Percentiles rank a stretch among this genome's conserved stretches.
Conservation (phyloP, 306 rosid genomes). For the Vigna trinervia region DNA sequence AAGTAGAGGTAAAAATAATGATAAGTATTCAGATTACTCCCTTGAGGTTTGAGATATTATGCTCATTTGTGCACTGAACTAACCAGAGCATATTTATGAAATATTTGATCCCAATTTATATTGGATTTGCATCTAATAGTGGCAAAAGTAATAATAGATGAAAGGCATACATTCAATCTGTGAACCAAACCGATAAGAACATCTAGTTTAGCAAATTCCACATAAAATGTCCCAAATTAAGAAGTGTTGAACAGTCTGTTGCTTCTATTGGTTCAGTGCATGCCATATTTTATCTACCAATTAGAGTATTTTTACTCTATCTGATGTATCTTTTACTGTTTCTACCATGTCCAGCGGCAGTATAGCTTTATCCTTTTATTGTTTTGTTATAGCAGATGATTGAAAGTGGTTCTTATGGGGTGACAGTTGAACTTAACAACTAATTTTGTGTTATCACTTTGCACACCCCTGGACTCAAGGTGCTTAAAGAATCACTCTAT, state of each 20-base stretch:
- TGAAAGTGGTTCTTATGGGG: too few relatives aligned
- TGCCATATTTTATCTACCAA: neutral
- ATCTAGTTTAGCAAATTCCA: slow-evolving; percentile 15
- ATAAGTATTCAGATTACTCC: neutral
- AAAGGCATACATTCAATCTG: slow-evolving; percentile 1
- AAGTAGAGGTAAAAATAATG: neutral
- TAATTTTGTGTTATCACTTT: too few relatives aligned
- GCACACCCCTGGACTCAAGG: neutral
- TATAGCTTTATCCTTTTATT: too few relatives aligned
- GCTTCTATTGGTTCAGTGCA: slow-evolving; percentile 19
- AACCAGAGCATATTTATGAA: slow-evolving; percentile 9
- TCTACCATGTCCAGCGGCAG: too few relatives aligned
- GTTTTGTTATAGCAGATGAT: too few relatives aligned
- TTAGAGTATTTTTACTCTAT: too few relatives aligned
- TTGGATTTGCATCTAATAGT: slow-evolving; percentile 23
- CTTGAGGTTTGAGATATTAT: slow-evolving; percentile 32
- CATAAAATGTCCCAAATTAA: neutral
- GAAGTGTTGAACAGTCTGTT: neutral
- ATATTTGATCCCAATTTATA: slow-evolving; percentile 23
- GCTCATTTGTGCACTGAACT: slow-evolving; percentile 26
- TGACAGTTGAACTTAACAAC: too few relatives aligned
- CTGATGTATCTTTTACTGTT: too few relatives aligned
- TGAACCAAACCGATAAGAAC: slow-evolving; percentile 18
- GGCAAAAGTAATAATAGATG: slow-evolving; percentile 1
- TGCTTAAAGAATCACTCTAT: neutral